Base-by-base conservation (phyloP, 495 filamentous ascomycete species). In the Aspergillus conjunctus region DNA sequence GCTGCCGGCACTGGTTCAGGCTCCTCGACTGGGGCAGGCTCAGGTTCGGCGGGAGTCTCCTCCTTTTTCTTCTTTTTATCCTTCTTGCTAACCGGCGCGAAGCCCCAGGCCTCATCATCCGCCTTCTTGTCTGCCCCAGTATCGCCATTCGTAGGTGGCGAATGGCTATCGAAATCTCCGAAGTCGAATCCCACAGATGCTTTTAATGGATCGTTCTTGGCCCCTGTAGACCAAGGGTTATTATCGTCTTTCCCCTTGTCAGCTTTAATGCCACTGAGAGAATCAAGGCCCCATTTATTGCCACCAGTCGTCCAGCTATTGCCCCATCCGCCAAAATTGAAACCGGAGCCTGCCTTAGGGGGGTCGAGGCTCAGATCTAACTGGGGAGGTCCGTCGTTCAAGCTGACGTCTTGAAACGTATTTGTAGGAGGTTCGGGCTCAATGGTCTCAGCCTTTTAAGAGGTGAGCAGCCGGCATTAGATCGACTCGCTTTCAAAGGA, bases 311-410 rank as follows among this genome's bases (percentile, higher is more conserved):
- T 68, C 79, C 78, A 81, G 48, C 64, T 67, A 51, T 73, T 73
- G 8, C 74, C 79, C 80, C 79, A 81, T 46, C 70, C 77, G 15
- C 78, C 75, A 48, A 82, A 79, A 33, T 68, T 68, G 63, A 78
- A 78, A 1, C 71, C 70, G 31, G 67, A 68, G 5, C 69, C 74
- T 22, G 65, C 65, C 11, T 70, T 72, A 0, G 68, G 61, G 7
- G 67, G 43, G 26, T 75, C 78, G 53, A 83, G 79, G 50, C 67
- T 76, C 31, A 83, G 60, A 61, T 81, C 78, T 18, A 81, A 60
- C 54, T 81, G 76, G 7, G 80, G 78, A 21, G 71, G 73, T 18
- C 60, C 62, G 33, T 77, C 72, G 33, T 75, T 66, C 5, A 84
- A 63, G 45, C 71, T 79, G 31, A 83, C 68, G 51, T 84, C 78